phyloP scores from a whole-genome alignment of 768 basidiomycete genomes.

The Kwoniella sp. region DNA sequence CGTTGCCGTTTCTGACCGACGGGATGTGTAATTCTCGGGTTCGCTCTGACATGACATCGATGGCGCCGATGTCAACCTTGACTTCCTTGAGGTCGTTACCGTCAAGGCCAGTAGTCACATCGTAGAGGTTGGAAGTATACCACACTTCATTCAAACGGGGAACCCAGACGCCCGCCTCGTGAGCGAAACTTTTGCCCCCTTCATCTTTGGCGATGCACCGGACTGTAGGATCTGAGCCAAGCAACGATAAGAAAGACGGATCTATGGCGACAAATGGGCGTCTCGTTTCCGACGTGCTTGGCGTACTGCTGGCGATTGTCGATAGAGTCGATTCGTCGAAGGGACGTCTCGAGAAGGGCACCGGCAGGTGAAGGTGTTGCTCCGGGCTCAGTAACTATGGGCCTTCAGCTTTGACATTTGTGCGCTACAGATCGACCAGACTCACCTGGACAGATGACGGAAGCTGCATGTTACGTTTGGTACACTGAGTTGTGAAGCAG shows the following conservation, averaged over 20 bases:
- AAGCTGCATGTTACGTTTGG: too few relatives aligned
- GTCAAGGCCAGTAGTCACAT: background rate
- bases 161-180: slow-evolving; percentile 32
- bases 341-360: slow-evolving; percentile 1
- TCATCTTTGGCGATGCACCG: slow-evolving; percentile 4
- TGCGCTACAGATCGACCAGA: background rate
- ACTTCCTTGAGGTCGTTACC: background rate
- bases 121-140: slow-evolving; percentile 29
- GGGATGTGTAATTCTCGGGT: background rate
- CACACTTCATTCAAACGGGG: slow-evolving; percentile 17
- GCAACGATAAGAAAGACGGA: slow-evolving; percentile 13
- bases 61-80: slow-evolving; percentile 13
- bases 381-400: background rate
- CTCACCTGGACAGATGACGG: background rate
- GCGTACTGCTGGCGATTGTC: too few relatives aligned
- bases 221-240: slow-evolving; percentile 10
- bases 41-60: slow-evolving; percentile 3
- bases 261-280: slow-evolving; percentile 18
- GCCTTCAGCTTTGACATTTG: background rate
- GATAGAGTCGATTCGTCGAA: slow-evolving; percentile 7
- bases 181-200: slow-evolving; percentile 19
- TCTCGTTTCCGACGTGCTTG: background rate
- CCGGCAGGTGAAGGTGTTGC: slow-evolving; percentile 1
- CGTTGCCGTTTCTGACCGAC: slow-evolving; percentile 16
- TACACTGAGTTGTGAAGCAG: too few relatives aligned